Evolutionary conservation across 2,329 filamentous ascomycete species (phyloP), one percentile per base, ranked within the genome.

Genomic region (Fusarium sp.): DNA sequence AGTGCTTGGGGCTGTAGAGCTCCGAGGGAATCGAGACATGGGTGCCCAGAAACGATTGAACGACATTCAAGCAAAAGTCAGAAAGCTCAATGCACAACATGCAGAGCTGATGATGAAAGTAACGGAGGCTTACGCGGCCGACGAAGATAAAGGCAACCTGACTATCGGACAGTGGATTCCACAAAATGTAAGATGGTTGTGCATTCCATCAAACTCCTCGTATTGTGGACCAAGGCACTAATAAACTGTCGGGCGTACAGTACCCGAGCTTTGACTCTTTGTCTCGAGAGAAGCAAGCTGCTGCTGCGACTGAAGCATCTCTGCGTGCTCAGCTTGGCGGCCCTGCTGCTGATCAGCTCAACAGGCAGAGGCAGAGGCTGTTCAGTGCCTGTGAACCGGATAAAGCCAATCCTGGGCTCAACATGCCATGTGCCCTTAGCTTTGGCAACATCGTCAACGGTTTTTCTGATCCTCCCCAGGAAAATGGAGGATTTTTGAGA

Each of bases 41-140:
- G 24, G 32, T 17, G 24, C 35, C 7, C 2, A 26, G 35, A 26
- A 28, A 22, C 35, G 51, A 1, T 0, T 54, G n/a, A 15, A 54
- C 9, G 35, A 26, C 0, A 22, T 28, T 2, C 35, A 3, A 12
- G 9, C 51, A 22, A 54, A 38, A 22, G 4, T 54, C 9, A 12
- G 14, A 8, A 54, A 8, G 9, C 8, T 54, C 12, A 51, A 51
- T 2, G 5, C 9, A 8, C 26, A 26, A 26, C 26, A 26, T 26
- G 26, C 17, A 5, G n/a, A 22, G 13, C 0, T 6, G 12, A 38
- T 2, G 18, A 2, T 6, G n/a, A 26, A 5, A 12, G 51, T 2
- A 26, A 17, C 13, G 7, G 51, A 54, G 5, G 3, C 0, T 12
- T 54, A 36, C 24, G 1, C 0, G 7, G 13, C 18, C 10, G 51